Base-by-base conservation (phyloP, 2,329 filamentous ascomycete genomes). In the Celoporthe dispersa region DNA sequence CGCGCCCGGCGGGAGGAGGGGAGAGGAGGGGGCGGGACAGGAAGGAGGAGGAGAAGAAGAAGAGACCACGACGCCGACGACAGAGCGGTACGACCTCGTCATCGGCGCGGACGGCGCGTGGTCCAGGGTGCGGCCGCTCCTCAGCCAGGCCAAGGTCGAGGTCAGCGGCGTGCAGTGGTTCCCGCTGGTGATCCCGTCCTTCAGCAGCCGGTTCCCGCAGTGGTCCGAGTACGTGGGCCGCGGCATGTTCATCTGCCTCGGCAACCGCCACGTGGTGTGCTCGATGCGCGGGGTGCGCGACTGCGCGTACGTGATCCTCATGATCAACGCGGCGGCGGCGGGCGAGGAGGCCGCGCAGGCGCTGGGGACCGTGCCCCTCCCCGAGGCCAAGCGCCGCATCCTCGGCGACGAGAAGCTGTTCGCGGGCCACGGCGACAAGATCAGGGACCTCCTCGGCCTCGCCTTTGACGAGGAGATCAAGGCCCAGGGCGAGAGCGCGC, bases 41-140 rank as follows among this genome's bases (percentile, higher is more conserved):
- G 76, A 77, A 65, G 75, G 73, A 28, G 19, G 11, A 44, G 5
- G 14, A 2, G 39, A 22, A 48, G 41, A 48, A 48, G 19, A 48
- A 9, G 44, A 48, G n/a, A 22, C n/a, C 19, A n/a, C 44, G 4
- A 48, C 44, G 19, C 44, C 44, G 19, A 67, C n/a, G 55, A 72
- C 41, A 72, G 60, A 73, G 19, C 68, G 68, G 0, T 81, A 79
- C 65, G 81, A 83, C 67, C 71, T 82, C 1, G 78, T 81, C 7
- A 75, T 82, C 41, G 81, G 82, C 12, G 80, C 80, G 1, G 80
- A 81, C 74, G 82, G 82, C 5, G 80, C 81, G 1, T 83, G 81
- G 80, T 79, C 74, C 22, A 80, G 76, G 68, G 75, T 84, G 4
- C 78, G 84, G 0, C 67, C 70, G 0, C 69, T 82, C 2, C 72